Conservation (phyloP, 2,329 filamentous ascomycete genomes). For the Lasiodiplodia citricola region DNA sequence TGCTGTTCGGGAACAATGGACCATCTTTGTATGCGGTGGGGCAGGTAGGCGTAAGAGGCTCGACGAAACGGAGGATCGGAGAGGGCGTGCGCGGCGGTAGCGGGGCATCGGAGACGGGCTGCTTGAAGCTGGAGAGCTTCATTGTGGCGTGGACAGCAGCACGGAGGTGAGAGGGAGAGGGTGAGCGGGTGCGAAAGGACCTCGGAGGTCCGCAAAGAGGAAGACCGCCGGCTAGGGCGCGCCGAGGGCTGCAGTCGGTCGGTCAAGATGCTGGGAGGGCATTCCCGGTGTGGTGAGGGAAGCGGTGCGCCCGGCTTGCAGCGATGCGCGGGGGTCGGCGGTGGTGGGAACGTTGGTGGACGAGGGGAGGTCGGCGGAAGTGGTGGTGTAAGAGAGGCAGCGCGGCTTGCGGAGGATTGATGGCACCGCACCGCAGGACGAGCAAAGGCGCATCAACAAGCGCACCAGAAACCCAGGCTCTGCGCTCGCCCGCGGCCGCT, state of each 20-base stretch:
- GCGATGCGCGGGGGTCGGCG: conserved; percentile 17
- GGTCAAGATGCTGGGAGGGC: conserved; percentile 10
- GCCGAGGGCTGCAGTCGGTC: conserved; percentile 23
- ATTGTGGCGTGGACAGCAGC: conserved; percentile 18
- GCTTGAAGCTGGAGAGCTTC: conserved; percentile 27
- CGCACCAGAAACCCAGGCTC: background rate
- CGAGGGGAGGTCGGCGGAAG: conserved; percentile 25
- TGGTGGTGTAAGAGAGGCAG: conserved; percentile 23
- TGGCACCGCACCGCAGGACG: conserved; percentile 23
- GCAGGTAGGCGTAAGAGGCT: conserved; percentile 41
- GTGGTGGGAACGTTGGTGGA: conserved; percentile 10
- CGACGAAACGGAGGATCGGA: conserved; percentile 39
- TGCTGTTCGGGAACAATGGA: conserved; percentile 23
- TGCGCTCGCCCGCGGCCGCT: conserved; percentile 16
- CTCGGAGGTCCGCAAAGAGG: conserved; percentile 25
- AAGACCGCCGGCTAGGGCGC: conserved; percentile 26
- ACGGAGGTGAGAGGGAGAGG: conserved; percentile 1
- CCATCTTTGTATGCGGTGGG: conserved; percentile 28
- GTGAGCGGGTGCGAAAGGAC: conserved; percentile 22
- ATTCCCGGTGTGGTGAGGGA: conserved; percentile 15
- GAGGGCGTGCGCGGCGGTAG: conserved; percentile 37
- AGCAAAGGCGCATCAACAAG: conserved; percentile 24
- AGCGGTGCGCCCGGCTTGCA: conserved; percentile 10
- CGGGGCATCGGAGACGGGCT: conserved; percentile 13
- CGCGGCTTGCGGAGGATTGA: conserved; percentile 25